Evolutionary conservation across 768 basidiomycete genomes (phyloP).

Genomic region (Mycena albidolilacea): DNA sequence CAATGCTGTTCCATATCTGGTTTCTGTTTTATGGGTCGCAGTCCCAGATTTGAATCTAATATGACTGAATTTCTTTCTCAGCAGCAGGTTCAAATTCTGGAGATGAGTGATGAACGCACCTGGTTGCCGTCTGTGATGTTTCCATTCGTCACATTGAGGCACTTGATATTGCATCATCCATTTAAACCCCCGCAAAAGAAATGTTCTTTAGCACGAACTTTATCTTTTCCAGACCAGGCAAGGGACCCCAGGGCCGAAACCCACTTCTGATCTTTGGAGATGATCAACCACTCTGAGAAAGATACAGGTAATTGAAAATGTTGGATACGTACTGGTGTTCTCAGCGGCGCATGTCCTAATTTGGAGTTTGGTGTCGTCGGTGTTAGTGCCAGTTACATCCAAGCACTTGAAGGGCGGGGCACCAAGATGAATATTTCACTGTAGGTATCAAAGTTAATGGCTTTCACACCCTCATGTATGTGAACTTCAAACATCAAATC

Average conservation of each 20-base stretch:
- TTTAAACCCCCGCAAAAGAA: background rate
- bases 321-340: background rate
- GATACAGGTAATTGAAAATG: background rate
- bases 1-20: conserved; percentile 10
- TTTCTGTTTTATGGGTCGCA: conserved; percentile 12
- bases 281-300: background rate
- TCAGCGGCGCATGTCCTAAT: conserved; percentile 17
- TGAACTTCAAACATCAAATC: no score
- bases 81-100: background rate
- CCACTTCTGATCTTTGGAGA: conserved; percentile 20
- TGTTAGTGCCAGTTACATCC: conserved; percentile 5
- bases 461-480: no score
- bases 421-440: background rate
- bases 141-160: conserved; percentile 18
- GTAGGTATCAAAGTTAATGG: no score
- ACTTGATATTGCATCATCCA: background rate
- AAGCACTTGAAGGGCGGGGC: conserved; percentile 16
- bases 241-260: background rate
- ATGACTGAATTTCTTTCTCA: background rate
- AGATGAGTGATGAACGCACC: conserved; percentile 4
- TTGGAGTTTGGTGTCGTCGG: background rate
- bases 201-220: conserved; percentile 6
- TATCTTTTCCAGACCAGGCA: conserved; percentile 14
- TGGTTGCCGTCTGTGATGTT: conserved; percentile 22
- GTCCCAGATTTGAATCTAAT: conserved; percentile 24